Evolutionary conservation across 73 alveolate species (phyloP), one percentile per base, ranked within the genome.

Genomic region (Durusdinium trenchii): DNA sequence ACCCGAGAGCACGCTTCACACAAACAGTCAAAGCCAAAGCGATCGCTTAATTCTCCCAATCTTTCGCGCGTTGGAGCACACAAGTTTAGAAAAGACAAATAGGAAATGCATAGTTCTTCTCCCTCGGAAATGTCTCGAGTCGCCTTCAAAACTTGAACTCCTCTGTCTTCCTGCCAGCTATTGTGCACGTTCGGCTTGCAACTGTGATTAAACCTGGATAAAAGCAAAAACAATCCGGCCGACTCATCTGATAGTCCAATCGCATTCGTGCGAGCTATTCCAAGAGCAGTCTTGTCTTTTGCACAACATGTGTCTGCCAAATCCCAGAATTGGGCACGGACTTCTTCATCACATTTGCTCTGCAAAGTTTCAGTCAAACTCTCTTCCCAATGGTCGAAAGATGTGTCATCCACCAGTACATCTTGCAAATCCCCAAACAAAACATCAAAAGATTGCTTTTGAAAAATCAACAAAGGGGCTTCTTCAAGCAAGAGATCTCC

Each of bases 151-250:
- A 91, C 98, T 42, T 91, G 87, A 54, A 71, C 57, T n/a, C 82
- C 89, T 46, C 89, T 76, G 40, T 91, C 98, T 54, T 91, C 98
- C 40, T 91, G 98, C 98, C 98, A 91, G 90, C 98, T 91, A 57
- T 91, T 76, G 85, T 91, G 98, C 43, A 91, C 98, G 32, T 91
- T 91, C 28, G 98, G 98, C 60, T 28, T 47, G 76, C 98, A 91
- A 40, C 89, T 91, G 48, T 91, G 98, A 38, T 91, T 91, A 45
- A 91, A 91, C 46, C 98, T 32, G 26, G 98, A 91, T 10, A 91
- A 76, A 23, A 69, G 48, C 78, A 91, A 54, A 36, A 91, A 91
- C 18, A 91, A 60, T 3, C 98, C 98, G 20, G 98, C 98, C 4
- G 98, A 91, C 35, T 91, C 67, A 0, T 42, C 98, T 6, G 84